Base-by-base conservation (phyloP, 495 filamentous ascomycete genomes). In the Talaromyces borbonicus region DNA sequence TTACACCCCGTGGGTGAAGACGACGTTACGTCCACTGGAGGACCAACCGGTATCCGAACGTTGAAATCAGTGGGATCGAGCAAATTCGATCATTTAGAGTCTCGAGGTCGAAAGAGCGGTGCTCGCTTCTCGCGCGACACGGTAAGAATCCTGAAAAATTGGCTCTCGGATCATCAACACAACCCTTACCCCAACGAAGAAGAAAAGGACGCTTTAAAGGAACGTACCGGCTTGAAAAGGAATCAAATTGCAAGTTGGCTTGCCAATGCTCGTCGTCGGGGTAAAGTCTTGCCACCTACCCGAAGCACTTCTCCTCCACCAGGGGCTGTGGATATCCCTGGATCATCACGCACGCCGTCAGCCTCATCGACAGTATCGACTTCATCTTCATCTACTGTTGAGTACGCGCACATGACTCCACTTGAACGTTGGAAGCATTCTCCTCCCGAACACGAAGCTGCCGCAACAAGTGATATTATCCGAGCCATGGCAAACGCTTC, bases 171-270 rank as follows among this genome's bases (percentile, higher is more conserved):
- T 14, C 84, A 93, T 60, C 72, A 71, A 53, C 73, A 80, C 38
- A 80, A 89, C 54, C 87, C 86, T 0, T 93, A 93, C 58, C 87
- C 87, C 12, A 87, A 71, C 22, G 85, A 90, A 19, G 73, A 82
- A 32, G 83, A 92, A 56, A 90, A 87, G 60, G 80, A 86, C 33
- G 69, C 77, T 51, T 71, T 93, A 15, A 79, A 83, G 55, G 63
- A 71, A 35, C 71, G 74, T 48, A 93, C 87, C 2, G 85, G 85
- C 9, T 72, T 93, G 20, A 87, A 71, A 50, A 74, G 79, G 51
- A 80, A 68, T 8, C 87, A 93, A 58, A 85, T 93, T 41, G 79
- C 78, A 19, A 90, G 90, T 56, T 92, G 86, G 87, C 74, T 93
- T 8, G 87, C 87, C 41, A 93, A 93, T 59, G 84, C 86, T 45